Conservation (phyloP, 139 green algal genomes). For the Auxenochlorella protothecoides region DNA sequence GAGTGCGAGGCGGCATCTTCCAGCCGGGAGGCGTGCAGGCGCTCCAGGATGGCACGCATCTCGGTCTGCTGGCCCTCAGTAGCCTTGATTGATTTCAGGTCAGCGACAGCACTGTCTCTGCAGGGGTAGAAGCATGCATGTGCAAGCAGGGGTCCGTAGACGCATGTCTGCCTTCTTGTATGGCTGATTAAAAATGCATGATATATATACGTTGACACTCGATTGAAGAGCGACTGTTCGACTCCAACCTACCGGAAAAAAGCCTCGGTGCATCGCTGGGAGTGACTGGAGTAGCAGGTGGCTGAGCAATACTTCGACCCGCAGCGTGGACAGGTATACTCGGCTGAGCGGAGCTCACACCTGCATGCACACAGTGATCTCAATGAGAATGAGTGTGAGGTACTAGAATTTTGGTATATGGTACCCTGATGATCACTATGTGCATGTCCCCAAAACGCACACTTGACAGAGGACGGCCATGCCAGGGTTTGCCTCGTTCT, state of each 20-base stretch:
- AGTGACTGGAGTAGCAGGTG: constrained; percentile 62
- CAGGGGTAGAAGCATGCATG: background rate
- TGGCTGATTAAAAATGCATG: background rate
- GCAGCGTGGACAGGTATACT: constrained; percentile 71
- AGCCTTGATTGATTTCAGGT: constrained; percentile 30
- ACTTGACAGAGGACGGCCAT: no score
- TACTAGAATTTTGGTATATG: no score
- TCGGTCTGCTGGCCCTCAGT: constrained; percentile 23
- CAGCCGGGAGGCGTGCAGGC: constrained; percentile 29
- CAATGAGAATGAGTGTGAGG: no score
- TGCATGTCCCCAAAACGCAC: no score
- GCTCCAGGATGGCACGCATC: constrained; percentile 49
- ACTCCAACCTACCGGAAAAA: constrained; percentile 43
- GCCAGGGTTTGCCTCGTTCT: no score
- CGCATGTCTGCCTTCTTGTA: background rate
- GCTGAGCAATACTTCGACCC: constrained; percentile 66
- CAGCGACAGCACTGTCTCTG: constrained; percentile 40
- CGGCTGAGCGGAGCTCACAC: constrained; percentile 36
- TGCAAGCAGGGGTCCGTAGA: no score
- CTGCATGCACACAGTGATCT: constrained; percentile 28
- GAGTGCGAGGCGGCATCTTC: constrained; percentile 14
- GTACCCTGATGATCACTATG: no score
- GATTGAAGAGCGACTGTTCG: no score
- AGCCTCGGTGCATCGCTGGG: constrained; percentile 47
- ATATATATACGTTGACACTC: background rate